Base-by-base conservation (phyloP, 1,284 basidiomycete species). In the Ceratorhiza oryzae-sativae region DNA sequence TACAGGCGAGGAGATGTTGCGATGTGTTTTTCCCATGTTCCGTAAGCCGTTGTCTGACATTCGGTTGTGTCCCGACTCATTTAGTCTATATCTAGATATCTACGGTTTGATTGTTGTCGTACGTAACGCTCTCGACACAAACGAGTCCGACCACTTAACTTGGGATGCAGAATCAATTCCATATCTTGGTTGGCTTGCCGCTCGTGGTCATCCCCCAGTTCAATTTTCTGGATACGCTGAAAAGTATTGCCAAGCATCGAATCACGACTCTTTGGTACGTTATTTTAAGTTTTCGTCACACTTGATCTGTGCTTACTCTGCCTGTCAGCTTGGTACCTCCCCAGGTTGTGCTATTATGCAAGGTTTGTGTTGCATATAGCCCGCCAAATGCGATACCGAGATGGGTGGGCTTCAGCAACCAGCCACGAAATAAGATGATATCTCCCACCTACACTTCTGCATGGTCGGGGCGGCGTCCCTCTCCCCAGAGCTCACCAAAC, bases 381-480 rank as follows among this genome's bases (percentile, higher is more conserved):
- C 13, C 30, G 15, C 13, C 3, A 23, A 23, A 20, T 3, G n/a
- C 8, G 23, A 30, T 13, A 5, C 58, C 45, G 18, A 45, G 15
- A 45, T 20, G 23, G 23, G 13, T 13, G 36, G 13, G 10, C 53
- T 34, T 12, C 73, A 93, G 87, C 87, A 90, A 78, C 88, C 90
- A 25, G 85, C 84, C 10, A 84, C 86, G 32, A 86, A 88, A 76
- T 83, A 90, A 53, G 89, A 89, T 76, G 86, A 93, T 76, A 81
- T 95, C 30, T 84, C 83, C 53, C 81, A 83, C 63, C 79, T 94
- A 58, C 82, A 86, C 71, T 81, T 85, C 76, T 83, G 88, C 73
- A 85, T 92, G 81, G 83, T 83, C 58, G 90, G 91, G 27, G 93
- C 91, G 0, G 92, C 92, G 0, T 92, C 92, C 2, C 81, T 94